Evolutionary conservation across 331 rosid genomes (phyloP), one percentile per base, ranked within the genome.

Genomic region (Prunus yedoensis): DNA sequence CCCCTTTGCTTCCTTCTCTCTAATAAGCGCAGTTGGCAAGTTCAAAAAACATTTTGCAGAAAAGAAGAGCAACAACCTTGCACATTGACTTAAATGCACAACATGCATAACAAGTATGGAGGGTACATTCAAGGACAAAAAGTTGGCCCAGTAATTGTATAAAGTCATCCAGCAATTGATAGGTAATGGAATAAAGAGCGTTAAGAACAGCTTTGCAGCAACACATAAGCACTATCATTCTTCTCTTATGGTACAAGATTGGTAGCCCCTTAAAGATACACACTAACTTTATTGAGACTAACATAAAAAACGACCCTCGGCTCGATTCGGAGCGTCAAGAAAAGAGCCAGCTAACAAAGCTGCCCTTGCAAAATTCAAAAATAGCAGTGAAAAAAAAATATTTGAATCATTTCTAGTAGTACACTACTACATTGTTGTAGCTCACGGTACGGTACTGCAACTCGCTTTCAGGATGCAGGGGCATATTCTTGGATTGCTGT

Each of bases 401-500:
- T 32, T 32, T 32, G 38, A 74, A 78, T 66, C 62, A 49, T 66
- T 30, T 20, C 79, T 51, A 51, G 57, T 46, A 18, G 17, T 61
- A 74, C 60, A 51, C 43, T 47, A 64, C 68, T 68, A 82, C 91
- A 76, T 38, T 18, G 58, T 51, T 59, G 79, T 52, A 56, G 74
- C 78, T 77, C 73, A 59, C 17, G 76, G 71, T 30, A 71, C 75
- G 76, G 71, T 30, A 75, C 77, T 65, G 68, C 69, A 82, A 68
- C 68, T 38, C 27, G 51, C 58, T 73, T 65, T 90, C 83, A 90
- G 43, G 96, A 83, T 41, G 83, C 84, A 1, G 99, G 99, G 51
- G 99, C 91, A 81, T 86, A 89, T 66, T 92, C 97, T 92, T 90
- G 91, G 84, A 95, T 92, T 15, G 90, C 92, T 32, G 92, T 80